Conservation (phyloP, 164 flowering plant genomes). For the Kingdonia uniflora region DNA sequence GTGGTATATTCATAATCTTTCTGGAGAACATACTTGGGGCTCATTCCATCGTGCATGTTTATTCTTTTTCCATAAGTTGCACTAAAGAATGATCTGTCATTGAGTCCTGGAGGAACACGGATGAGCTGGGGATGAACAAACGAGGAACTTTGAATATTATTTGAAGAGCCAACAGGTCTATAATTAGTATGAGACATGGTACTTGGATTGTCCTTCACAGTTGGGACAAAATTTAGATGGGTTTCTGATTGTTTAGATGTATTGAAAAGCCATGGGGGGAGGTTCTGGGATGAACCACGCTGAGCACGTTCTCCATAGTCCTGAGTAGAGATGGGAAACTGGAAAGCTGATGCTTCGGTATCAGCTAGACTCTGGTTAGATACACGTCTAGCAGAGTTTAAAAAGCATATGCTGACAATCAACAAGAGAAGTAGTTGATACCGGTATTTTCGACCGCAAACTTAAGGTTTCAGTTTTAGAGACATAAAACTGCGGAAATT, state of each 20-base stretch:
- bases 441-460: slow-evolving; percentile 11
- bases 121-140: slow-evolving; percentile 17
- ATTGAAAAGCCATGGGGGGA: slow-evolving; percentile 31
- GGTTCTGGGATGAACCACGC: slow-evolving; percentile 17
- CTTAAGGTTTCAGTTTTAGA: slow-evolving; percentile 15
- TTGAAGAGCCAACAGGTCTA: slow-evolving; percentile 6
- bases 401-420: slow-evolving; percentile 15
- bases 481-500: slow-evolving; percentile 13
- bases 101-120: slow-evolving; percentile 22
- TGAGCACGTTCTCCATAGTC: slow-evolving; percentile 18
- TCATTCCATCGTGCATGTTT: slow-evolving; percentile 17
- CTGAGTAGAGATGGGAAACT: slow-evolving; percentile 35
- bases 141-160: slow-evolving; percentile 20
- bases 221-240: slow-evolving; percentile 4
- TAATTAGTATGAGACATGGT: slow-evolving; percentile 14
- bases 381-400: slow-evolving; percentile 14
- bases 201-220: slow-evolving; percentile 7
- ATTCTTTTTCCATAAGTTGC: slow-evolving; percentile 12
- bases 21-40: slow-evolving; percentile 12
- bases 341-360: slow-evolving; percentile 17
- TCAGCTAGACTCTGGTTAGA: slow-evolving; percentile 14
- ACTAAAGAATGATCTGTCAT: slow-evolving; percentile 11
- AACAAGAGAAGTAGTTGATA: slow-evolving; percentile 7
- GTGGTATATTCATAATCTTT: slow-evolving; percentile 10
- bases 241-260: slow-evolving; percentile 20